A percentile compares a stretch with the other conserved stretches of the same genome.
Conservation (phyloP, 208 protist genomes). For the Vickermania spadyakhi region DNA sequence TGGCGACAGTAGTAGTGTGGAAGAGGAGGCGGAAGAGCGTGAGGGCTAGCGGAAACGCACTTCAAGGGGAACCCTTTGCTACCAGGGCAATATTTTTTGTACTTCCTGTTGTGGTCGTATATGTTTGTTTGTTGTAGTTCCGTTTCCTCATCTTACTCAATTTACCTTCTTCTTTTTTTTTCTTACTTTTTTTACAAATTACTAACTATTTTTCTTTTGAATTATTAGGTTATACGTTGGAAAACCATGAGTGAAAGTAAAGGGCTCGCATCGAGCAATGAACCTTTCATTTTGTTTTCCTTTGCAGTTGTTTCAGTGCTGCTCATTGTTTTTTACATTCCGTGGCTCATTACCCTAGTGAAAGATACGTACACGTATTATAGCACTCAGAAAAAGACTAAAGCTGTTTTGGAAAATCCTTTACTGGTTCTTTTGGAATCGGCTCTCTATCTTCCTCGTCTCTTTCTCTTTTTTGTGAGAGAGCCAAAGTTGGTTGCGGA, state of each 20-base stretch:
- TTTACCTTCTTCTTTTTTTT: constrained; percentile 8
- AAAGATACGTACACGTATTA: constrained; percentile 53
- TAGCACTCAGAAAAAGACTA: constrained; percentile 36
- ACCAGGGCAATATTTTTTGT: no score
- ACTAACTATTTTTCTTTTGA: no score
- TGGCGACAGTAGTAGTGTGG: constrained; percentile 1
- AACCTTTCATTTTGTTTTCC: constrained; percentile 82
- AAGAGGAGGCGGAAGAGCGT: neutral
- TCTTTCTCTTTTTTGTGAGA: constrained; percentile 19
- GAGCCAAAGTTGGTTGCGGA: constrained; percentile 45
- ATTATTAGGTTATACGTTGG: no score
- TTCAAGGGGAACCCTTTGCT: no score
- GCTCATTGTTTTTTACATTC: constrained; percentile 83
- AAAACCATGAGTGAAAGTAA: constrained; percentile 19
- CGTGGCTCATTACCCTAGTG: constrained; percentile 62
- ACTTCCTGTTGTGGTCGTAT: no score
- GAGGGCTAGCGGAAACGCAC: no score
- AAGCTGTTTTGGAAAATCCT: constrained; percentile 30
- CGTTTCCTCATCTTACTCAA: neutral
- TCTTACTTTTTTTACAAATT: no score
- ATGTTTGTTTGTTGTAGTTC: neutral
- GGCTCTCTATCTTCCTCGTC: constrained; percentile 44
- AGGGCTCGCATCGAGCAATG: constrained; percentile 73
- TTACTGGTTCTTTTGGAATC: constrained; percentile 54
- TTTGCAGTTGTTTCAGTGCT: constrained; percentile 82